Base-by-base conservation (phyloP, 495 filamentous ascomycete genomes). In the Tuber magnatum region DNA sequence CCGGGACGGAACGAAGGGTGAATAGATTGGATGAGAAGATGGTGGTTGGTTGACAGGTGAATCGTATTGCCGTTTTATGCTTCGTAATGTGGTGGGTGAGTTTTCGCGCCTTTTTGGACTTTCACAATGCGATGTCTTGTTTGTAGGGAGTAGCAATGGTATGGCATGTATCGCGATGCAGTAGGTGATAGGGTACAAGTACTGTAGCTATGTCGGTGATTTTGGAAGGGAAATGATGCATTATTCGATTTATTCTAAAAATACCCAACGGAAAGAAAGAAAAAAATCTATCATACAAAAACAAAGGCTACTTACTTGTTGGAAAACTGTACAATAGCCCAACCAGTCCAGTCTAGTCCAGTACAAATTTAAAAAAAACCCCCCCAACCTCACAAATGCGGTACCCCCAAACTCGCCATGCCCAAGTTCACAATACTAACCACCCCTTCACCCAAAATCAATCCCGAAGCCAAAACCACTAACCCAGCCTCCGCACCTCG, bases 381-480 rank as follows among this genome's bases (percentile, higher is more conserved):
- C 39, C 70, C 51, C 48, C 42, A 28, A 22, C 14, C 71, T 40
- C 73, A 80, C 1, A 75, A 73, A 76, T 82, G 80, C 48, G 80
- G 77, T 28, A 83, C 81, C 16, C 81, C 84, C 35, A 88, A 86
- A 84, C 92, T 94, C 61, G 96, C 92, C 80, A 99, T 87, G 16
- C 91, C 82, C 75, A 99, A 84, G 80, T 97, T 97, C 43, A 95
- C 87, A 80, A 99, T 97, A 81, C 95, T 98, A 73, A 97, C 83
- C 76, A 98, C 89, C 0, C 96, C 96, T 83, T 99, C 96, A 10
- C 96, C 96, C 35, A 99, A 84, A 77, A 99, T 97, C 73, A 98
- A 88, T 3, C 96, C 88, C 75, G 87, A 90, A 46, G 88, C 88
- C 44, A 89, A 72, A 65, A 89, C 83, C 72, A 89, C 87, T 75